Conservation (phyloP, 495 filamentous ascomycete genomes). For the Oleoguttula mirabilis region DNA sequence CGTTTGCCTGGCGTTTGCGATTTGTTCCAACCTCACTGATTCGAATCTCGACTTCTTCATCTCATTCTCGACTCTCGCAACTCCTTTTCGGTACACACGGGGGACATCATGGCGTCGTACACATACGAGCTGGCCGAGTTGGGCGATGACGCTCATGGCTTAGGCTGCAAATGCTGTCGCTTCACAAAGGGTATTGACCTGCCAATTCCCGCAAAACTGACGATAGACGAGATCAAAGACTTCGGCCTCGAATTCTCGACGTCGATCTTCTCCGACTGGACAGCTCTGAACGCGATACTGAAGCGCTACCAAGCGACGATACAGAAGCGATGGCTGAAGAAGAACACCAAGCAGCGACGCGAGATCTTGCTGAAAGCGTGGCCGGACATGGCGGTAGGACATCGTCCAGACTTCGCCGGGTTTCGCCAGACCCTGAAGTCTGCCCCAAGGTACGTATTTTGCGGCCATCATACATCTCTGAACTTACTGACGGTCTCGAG, state of each 20-base stretch:
- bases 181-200: slow-evolving; percentile 2
- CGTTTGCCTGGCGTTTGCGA: not conserved
- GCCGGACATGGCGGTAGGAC: slow-evolving; percentile 38
- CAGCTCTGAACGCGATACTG: slow-evolving; percentile 25
- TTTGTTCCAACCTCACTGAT: not conserved
- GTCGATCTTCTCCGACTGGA: slow-evolving; percentile 22
- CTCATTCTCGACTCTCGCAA: no score
- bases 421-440: slow-evolving; percentile 25
- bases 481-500: no score
- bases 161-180: slow-evolving; percentile 11
- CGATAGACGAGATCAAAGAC: not conserved
- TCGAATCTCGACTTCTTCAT: not conserved
- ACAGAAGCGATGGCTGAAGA: slow-evolving; percentile 40
- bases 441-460: slow-evolving; percentile 1
- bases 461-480: no score
- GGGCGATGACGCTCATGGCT: slow-evolving; percentile 3
- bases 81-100: not conserved
- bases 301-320: slow-evolving; percentile 37
- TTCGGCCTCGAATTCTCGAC: not conserved
- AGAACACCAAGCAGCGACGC: slow-evolving; percentile 30
- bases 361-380: slow-evolving; percentile 32
- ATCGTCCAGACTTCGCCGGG: slow-evolving; percentile 42
- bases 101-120: slow-evolving; percentile 4
- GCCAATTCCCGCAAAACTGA: slow-evolving; percentile 2
- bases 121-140: slow-evolving; percentile 8